phyloP scores from a whole-genome alignment of 2,329 filamentous ascomycete species.

The Claviceps sp. region DNA sequence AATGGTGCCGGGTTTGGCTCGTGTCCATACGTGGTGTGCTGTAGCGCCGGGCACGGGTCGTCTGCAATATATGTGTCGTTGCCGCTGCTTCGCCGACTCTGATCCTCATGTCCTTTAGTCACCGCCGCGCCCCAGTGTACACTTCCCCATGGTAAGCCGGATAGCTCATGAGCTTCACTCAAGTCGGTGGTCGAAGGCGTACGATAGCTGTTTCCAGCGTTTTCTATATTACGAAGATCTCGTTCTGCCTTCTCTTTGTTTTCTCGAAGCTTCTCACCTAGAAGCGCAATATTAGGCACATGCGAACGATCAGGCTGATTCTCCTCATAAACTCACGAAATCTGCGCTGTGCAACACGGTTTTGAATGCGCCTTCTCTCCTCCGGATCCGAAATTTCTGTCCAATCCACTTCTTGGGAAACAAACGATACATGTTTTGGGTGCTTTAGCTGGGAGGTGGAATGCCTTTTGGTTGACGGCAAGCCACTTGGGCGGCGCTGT shows the following conservation, averaged over 20 bases:
- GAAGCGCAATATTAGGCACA: conserved; percentile 2
- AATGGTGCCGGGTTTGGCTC: conserved; percentile 15
- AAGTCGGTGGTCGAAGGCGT: conserved; percentile 46
- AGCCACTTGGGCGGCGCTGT: conserved; percentile 7
- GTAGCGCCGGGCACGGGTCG: conserved; percentile 16
- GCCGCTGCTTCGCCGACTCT: conserved; percentile 29
- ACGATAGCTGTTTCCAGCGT: conserved; percentile 51
- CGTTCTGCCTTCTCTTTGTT: conserved; percentile 53
- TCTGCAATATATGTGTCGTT: conserved; percentile 23
- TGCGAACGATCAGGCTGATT: neutral
- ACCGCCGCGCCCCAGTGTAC: conserved; percentile 46
- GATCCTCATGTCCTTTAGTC: conserved; percentile 34
- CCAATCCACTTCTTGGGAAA: conserved; percentile 48
- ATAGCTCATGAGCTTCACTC: conserved; percentile 33
- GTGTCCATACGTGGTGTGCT: conserved; percentile 14
- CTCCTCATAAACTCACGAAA: conserved; percentile 42
- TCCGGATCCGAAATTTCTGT: conserved; percentile 54
- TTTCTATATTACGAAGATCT: conserved; percentile 47
- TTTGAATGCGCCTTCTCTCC: conserved; percentile 62
- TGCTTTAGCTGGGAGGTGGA: conserved; percentile 20
- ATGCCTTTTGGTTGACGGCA: conserved; percentile 13
- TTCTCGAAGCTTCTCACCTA: conserved; percentile 58
- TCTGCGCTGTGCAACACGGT: conserved; percentile 62
- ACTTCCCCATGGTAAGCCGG: conserved; percentile 61
- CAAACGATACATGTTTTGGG: conserved; percentile 19